Evolutionary conservation across 2,329 filamentous ascomycete genomes (phyloP), one percentile per base, ranked within the genome.

Genomic region (Aspergillus glaucus): DNA sequence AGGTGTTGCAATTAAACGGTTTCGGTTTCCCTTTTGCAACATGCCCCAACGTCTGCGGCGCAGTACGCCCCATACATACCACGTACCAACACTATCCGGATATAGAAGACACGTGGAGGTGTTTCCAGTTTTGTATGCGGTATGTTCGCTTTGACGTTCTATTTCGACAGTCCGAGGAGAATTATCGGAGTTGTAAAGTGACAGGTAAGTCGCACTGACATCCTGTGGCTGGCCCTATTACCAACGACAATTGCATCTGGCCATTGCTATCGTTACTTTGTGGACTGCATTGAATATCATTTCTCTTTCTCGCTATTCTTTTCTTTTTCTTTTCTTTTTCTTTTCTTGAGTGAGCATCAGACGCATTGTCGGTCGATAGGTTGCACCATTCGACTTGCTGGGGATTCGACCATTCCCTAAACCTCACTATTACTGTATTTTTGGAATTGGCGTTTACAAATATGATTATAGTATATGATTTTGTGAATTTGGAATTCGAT

Each of bases 11-110:
- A 50, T 48, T 56, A 53, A 66, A 66, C 63, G 63, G 63, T 48
- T 61, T 59, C 63, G 63, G 63, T 48, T 60, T 59, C 59, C 52
- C 51, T 62, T 55, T 57, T 66, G 64, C 64, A 65, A 59, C 56
- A 54, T 45, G 19, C 48, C 39, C 50, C 54, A 61, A 61, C 55
- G 37, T 40, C 17, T 21, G 37, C 37, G 37, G 15, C 15, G 15
- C 37, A 40, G 34, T 36, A 36, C 34, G 34, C 14, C 34, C 37
- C 17, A 21, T 40, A 40, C 37, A 40, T 46, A 42, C 46, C 24
- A 32, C 12, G 40, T 46, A 40, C 22, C 24, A 45, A 34, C 17
- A 21, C 41, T 57, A 49, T 39, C 21, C 47, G 49, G 50, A 47
- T 45, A 41, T 19, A 22, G 24, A 48, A 41, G 15, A 30, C 40